Evolutionary conservation across 441 rosid species (phyloP).

Genomic region (Eugenia klotzschiana): DNA sequence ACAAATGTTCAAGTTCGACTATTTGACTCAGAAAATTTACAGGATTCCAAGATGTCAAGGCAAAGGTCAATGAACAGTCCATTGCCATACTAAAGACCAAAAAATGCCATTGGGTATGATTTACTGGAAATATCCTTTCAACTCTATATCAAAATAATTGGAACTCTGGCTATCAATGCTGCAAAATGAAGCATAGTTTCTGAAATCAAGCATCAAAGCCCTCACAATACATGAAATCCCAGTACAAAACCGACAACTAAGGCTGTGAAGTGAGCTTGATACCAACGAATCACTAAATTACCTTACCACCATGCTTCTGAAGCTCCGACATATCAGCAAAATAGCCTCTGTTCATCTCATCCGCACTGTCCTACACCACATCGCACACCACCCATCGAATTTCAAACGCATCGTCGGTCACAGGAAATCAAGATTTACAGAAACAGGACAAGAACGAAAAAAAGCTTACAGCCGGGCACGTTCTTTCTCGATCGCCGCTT

Average conservation of each 20-base stretch:
- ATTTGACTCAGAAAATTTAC: neutral
- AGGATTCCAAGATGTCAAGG: neutral
- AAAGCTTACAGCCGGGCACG: slow-evolving; percentile 70
- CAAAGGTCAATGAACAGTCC: neutral
- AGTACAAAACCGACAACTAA: neutral
- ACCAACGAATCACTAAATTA: slow-evolving; percentile 7
- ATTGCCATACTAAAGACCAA: neutral
- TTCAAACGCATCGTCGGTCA: neutral
- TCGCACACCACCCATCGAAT: slow-evolving; percentile 11
- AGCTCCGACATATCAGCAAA: slow-evolving; percentile 63
- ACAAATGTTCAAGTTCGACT: neutral
- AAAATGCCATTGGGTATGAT: neutral
- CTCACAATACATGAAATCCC: neutral
- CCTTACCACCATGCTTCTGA: slow-evolving; percentile 85
- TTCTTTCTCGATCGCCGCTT: slow-evolving; percentile 59
- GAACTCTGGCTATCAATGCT: neutral
- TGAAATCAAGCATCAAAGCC: neutral
- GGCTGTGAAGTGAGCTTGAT: neutral
- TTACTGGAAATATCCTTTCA: neutral
- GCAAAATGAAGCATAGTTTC: neutral
- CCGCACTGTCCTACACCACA: slow-evolving; percentile 55
- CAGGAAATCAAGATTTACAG: neutral
- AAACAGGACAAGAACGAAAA: neutral
- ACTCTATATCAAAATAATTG: neutral
- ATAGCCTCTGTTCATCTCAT: slow-evolving; percentile 86